These are phyloP conservation scores for Solanum chacoense DNA, from an alignment of 305 asterid species.

Conservation along the genomic window DNA sequence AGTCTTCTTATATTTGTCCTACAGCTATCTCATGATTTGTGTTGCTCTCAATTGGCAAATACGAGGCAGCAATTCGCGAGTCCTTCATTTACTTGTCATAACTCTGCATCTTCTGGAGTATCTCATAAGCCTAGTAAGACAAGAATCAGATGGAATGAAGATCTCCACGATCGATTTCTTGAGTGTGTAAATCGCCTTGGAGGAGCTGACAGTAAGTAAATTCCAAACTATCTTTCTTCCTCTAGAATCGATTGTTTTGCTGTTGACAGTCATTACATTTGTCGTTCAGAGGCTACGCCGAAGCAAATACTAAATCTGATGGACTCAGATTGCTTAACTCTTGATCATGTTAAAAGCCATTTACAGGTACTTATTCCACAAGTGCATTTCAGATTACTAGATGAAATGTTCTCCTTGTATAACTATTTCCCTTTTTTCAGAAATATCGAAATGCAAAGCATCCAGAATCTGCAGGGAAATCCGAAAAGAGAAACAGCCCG, in stretches of 20 bases:
- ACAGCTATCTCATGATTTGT: slow-evolving; percentile 22
- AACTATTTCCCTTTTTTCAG: slow-evolving; percentile 14
- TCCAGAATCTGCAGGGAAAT: slow-evolving; percentile 33
- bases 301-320: slow-evolving; percentile 75
- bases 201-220: slow-evolving; percentile 73
- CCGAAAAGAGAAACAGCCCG: slow-evolving; percentile 28
- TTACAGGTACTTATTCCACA: slow-evolving; percentile 44
- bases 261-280: neutral
- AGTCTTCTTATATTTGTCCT: neutral
- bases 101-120: slow-evolving; percentile 16
- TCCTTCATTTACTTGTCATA: slow-evolving; percentile 6
- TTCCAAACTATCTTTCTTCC: neutral
- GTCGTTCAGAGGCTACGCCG: slow-evolving; percentile 69
- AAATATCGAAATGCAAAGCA: slow-evolving; percentile 64
- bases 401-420: neutral
- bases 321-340: slow-evolving; percentile 69
- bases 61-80: slow-evolving; percentile 15
- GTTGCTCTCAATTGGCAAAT: slow-evolving; percentile 20
- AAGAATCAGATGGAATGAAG: slow-evolving; percentile 77
- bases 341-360: slow-evolving; percentile 90
- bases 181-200: slow-evolving; percentile 74
- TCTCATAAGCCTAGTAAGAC: slow-evolving; percentile 31
- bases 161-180: slow-evolving; percentile 79
- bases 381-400: neutral
- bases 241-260: neutral